Base-by-base conservation (phyloP, 2,329 filamentous ascomycete species). In the Alternaria incomplexa region DNA sequence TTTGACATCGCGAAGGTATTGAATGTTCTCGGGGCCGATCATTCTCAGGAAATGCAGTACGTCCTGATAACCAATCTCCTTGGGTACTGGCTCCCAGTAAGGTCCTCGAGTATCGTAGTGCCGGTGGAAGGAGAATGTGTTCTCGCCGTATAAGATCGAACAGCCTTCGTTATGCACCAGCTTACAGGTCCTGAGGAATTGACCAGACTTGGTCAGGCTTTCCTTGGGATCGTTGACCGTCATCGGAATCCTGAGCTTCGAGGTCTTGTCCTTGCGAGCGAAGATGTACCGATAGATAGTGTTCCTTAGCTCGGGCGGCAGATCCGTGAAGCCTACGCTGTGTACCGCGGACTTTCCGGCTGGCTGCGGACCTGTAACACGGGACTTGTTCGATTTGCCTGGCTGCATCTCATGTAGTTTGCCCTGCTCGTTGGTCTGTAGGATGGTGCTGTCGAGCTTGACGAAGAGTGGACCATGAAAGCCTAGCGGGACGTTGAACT, bases 141-240 rank as follows among this genome's bases (percentile, higher is more conserved):
- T 85, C 64, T 84, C 81, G n/a, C 82, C 79, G 64, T 86, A 86
- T 1, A 86, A 75, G 40, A 86, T 78, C 28, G 75, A 81, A 45
- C 82, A 79, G 22, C 77, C 84, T 76, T 86, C 84, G 30, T 80
- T 71, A 52, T 80, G 73, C 22, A 86, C 77, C 36, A 81, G 74
- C 45, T 75, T 80, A 73, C 83, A 85, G 5, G 81, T 83, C 26
- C 81, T 76, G 26, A 86, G 77, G 32, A 86, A 79, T 5, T 81
- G 81, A 3, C 80, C 74, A 12, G 83, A 83, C 28, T 77, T 79
- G 43, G 70, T 64, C 61, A 85, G 81, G 58, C 80, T 79, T 0
- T 55, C 44, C 10, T 23, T 22, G 17, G 44, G 17, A 5, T 26
- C 32, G 7, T n/a, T 26, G 43, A 4, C 36, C 7, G 7, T 36